phyloP scores from a whole-genome alignment of 2,329 filamentous ascomycete species.

The Colletotrichum sp. region DNA sequence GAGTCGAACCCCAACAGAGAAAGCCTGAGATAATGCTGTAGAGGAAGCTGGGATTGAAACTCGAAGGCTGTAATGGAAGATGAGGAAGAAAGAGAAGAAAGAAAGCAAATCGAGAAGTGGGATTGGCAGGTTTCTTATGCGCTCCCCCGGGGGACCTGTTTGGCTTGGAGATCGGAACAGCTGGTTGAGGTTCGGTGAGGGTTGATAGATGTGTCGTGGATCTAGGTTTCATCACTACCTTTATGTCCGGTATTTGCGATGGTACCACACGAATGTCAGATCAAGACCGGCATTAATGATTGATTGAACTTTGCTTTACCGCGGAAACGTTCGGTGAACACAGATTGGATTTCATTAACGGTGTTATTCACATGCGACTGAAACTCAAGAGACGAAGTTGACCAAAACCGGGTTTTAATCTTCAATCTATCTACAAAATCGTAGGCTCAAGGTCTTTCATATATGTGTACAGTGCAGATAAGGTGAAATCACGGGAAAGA shows the following conservation, averaged over 20 bases:
- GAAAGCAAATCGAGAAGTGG: rapidly evolving
- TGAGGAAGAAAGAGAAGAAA: background rate
- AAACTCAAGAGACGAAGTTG: background rate
- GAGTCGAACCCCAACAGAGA: background rate
- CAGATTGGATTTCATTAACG: background rate
- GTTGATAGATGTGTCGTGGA: background rate
- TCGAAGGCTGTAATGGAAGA: background rate
- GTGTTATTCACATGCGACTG: background rate
- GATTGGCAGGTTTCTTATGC: background rate
- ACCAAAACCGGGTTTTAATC: background rate
- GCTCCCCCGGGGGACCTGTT: background rate
- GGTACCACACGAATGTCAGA: background rate
- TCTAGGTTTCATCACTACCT: background rate
- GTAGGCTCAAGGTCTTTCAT: background rate
- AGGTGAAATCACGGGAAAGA: background rate
- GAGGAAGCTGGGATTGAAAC: background rate
- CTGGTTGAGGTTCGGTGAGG: background rate
- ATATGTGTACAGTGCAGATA: background rate
- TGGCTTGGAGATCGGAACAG: background rate
- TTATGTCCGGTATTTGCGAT: background rate
- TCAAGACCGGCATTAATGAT: background rate
- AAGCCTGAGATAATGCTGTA: background rate
- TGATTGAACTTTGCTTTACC: background rate
- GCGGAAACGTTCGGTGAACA: background rate
- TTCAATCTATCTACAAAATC: background rate